A percentile compares a stretch with the other conserved stretches of the same genome.
These are phyloP conservation scores for Chlamydomonas eustigma DNA, from an alignment of 139 green algal species.

Conservation along the genomic window DNA sequence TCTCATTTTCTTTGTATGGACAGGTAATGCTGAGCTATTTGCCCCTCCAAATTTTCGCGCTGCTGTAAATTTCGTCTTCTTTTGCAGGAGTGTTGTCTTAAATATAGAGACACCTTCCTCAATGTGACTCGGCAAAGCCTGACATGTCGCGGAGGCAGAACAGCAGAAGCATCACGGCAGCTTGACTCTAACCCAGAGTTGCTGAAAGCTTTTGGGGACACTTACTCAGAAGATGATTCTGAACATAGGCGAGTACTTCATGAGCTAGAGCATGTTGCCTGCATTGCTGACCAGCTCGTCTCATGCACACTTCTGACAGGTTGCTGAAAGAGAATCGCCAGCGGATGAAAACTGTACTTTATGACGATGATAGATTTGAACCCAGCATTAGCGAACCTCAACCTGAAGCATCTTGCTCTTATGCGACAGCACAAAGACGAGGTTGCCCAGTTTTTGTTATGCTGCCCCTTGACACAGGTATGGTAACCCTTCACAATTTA, in stretches of 20 bases:
- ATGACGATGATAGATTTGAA: conserved; percentile 24
- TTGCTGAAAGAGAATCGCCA: conserved; percentile 35
- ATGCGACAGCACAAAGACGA: not conserved
- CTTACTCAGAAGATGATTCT: conserved; percentile 4
- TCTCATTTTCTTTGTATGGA: too few relatives aligned
- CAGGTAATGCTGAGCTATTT: too few relatives aligned
- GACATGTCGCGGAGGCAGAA: too few relatives aligned
- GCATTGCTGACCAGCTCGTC: too few relatives aligned
- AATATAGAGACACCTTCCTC: too few relatives aligned
- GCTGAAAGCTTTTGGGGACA: not conserved
- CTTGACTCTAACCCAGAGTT: not conserved
- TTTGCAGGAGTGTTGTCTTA: too few relatives aligned
- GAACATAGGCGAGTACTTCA: not conserved
- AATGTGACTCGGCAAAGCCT: too few relatives aligned
- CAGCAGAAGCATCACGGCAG: too few relatives aligned
- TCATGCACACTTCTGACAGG: too few relatives aligned
- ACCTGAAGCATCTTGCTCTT: conserved; percentile 1
- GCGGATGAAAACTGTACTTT: conserved; percentile 26
- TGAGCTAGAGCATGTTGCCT: too few relatives aligned
- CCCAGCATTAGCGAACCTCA: conserved; percentile 13
- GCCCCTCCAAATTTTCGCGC: too few relatives aligned
- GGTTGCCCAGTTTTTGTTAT: conserved; percentile 95
- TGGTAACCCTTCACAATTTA: conserved; percentile 14
- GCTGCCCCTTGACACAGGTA: conserved; percentile 96
- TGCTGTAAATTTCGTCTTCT: too few relatives aligned